These are phyloP conservation scores for Keithomyces neogunnii DNA, from an alignment of 2,329 filamentous ascomycete species.

Conservation along the genomic window DNA sequence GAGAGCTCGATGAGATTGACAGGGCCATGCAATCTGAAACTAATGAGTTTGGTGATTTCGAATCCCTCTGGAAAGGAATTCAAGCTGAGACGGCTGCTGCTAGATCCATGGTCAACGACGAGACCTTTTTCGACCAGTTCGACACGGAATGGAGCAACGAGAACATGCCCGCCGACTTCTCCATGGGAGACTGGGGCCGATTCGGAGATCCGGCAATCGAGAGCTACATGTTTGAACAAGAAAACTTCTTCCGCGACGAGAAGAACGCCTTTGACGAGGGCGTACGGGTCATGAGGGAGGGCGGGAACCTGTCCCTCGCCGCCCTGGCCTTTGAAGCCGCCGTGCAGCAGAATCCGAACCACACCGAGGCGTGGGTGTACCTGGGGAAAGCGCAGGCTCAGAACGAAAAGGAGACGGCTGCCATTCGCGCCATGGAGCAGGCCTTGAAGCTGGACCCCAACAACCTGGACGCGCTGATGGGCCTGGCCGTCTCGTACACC, in stretches of 20 bases:
- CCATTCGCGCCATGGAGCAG: conserved; percentile 87
- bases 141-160: conserved; percentile 71
- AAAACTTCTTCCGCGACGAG: conserved; percentile 79
- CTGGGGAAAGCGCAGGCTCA: conserved; percentile 90
- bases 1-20: conserved; percentile 84
- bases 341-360: conserved; percentile 77
- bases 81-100: conserved; percentile 64
- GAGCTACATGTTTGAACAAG: conserved; percentile 89
- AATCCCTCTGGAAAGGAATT: conserved; percentile 79
- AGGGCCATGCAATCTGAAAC: conserved; percentile 57
- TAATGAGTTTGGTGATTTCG: conserved; percentile 76
- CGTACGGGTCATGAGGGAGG: conserved; percentile 83
- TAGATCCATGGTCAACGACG: conserved; percentile 63
- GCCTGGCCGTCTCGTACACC: conserved; percentile 90
- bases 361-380: conserved; percentile 89
- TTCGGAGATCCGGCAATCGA: conserved; percentile 72
- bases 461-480: conserved; percentile 88
- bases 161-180: conserved; percentile 48
- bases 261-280: conserved; percentile 88
- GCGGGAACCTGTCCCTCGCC: conserved; percentile 88
- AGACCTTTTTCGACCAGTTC: conserved; percentile 55
- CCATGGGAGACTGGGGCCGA: conserved; percentile 53
- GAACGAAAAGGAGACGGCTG: conserved; percentile 96
- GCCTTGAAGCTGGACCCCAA: conserved; percentile 80
- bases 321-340: conserved; percentile 94